phyloP scores from a whole-genome alignment of 495 filamentous ascomycete species.

The Diplogelasinospora grovesii region DNA sequence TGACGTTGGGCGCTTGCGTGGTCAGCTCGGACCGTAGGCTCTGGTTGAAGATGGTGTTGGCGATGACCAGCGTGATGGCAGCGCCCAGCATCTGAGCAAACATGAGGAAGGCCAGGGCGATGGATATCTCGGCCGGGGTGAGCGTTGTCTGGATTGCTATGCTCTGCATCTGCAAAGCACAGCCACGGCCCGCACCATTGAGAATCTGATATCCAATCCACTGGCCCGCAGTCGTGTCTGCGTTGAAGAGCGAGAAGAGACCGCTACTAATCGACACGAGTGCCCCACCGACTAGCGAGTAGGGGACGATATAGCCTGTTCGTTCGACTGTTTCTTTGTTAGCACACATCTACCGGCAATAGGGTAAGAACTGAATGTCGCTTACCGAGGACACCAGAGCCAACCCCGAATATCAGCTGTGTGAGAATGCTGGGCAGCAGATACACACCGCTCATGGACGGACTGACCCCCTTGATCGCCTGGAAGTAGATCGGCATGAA shows the following conservation, averaged over 20 bases:
- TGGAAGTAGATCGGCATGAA: conserved; percentile 69
- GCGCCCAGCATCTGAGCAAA: conserved; percentile 57
- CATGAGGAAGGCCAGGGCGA: conserved; percentile 53
- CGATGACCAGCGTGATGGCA: conserved; percentile 52
- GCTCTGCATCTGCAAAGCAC: conserved; percentile 48
- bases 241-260: conserved; percentile 51
- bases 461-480: conserved; percentile 45
- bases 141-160: conserved; percentile 48
- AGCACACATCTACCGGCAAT: conserved; percentile 4
- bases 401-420: conserved; percentile 39
- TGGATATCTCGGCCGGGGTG: conserved; percentile 44
- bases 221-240: conserved; percentile 29
- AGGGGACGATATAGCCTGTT: conserved; percentile 56
- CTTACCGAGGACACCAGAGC: conserved; percentile 43
- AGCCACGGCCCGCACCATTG: conserved; percentile 57
- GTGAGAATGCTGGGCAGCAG: conserved; percentile 40
- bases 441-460: conserved; percentile 47
- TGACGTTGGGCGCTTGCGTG: conserved; percentile 18
- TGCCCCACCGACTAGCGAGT: conserved; percentile 41
- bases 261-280: conserved; percentile 53
- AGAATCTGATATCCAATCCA: conserved; percentile 64
- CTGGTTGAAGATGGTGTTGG: conserved; percentile 54
- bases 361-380: not conserved
- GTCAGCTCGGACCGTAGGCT: conserved; percentile 39
- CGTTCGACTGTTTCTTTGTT: conserved; percentile 24